phyloP scores from a whole-genome alignment of 805 yeast genomes.

The Lipomyces orientalis region DNA sequence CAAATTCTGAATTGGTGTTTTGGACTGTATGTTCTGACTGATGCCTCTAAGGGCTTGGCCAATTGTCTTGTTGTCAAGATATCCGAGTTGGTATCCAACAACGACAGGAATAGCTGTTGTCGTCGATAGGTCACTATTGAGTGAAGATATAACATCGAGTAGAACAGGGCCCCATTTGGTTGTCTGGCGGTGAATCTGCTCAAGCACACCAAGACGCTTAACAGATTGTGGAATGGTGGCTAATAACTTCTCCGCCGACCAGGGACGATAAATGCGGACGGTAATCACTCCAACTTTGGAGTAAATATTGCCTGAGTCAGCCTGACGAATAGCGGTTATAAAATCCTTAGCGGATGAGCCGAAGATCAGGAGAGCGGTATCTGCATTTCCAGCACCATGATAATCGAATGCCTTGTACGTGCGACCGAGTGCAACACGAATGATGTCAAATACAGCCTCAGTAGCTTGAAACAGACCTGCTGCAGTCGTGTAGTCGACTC shows the following conservation, averaged over 20 bases:
- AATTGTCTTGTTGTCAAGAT: conserved; percentile 50
- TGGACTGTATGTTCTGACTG: conserved; percentile 57
- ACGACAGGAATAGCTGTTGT: conserved; percentile 47
- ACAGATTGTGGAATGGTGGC: conserved; percentile 59
- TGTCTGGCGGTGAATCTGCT: conserved; percentile 59
- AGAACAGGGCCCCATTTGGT: conserved; percentile 68
- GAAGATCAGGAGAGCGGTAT: conserved; percentile 62
- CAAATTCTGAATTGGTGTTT: conserved; percentile 65
- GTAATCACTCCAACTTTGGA: conserved; percentile 57
- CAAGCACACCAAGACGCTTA: conserved; percentile 63
- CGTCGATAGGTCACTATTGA: conserved; percentile 48
- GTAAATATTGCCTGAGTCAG: conserved; percentile 42
- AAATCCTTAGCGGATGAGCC: conserved; percentile 62
- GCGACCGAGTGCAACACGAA: conserved; percentile 46
- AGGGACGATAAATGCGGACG: conserved; percentile 75
- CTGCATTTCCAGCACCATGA: conserved; percentile 51
- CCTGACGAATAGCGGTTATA: conserved; percentile 47
- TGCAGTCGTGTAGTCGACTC: conserved; percentile 8
- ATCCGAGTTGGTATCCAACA: conserved; percentile 61
- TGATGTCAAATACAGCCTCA: conserved; percentile 42
- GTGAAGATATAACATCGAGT: conserved; percentile 70
- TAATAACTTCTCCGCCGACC: conserved; percentile 59
- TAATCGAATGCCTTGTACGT: conserved; percentile 52
- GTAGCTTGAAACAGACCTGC: conserved; percentile 24
- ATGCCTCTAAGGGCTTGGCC: conserved; percentile 54